Conservation (phyloP, 2,329 filamentous ascomycete species). For the Phialocephala sp. region DNA sequence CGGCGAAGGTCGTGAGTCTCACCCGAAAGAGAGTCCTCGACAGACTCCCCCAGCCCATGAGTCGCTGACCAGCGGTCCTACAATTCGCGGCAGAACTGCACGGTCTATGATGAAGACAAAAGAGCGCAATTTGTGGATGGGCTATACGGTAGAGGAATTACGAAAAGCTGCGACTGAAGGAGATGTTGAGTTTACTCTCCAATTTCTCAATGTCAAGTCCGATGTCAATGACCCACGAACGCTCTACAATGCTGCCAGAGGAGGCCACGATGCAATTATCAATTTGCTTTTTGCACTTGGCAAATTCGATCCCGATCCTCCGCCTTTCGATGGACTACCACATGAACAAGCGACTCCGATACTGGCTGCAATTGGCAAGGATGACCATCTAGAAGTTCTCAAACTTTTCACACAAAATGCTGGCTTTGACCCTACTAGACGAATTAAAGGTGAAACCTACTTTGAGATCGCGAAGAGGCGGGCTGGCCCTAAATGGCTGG, state of each 20-base stretch:
- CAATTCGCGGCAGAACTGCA: slow-evolving; percentile 54
- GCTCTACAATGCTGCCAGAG: slow-evolving; percentile 88
- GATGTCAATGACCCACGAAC: slow-evolving; percentile 78
- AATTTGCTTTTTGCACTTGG: slow-evolving; percentile 53
- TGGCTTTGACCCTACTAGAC: slow-evolving; percentile 80
- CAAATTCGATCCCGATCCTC: slow-evolving; percentile 69
- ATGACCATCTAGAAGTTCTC: slow-evolving; percentile 87
- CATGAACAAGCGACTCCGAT: slow-evolving; percentile 87
- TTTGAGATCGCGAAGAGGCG: slow-evolving; percentile 84
- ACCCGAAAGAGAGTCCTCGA: slow-evolving; percentile 63
- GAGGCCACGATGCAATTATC: slow-evolving; percentile 73
- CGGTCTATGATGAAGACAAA: slow-evolving; percentile 68
- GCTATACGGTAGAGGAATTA: slow-evolving; percentile 23
- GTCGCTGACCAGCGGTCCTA: slow-evolving; percentile 23
- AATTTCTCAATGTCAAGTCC: slow-evolving; percentile 61
- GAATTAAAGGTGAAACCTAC: slow-evolving; percentile 79
- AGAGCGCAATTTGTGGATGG: slow-evolving; percentile 67
- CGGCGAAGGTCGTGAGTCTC: slow-evolving; percentile 52
- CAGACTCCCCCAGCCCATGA: slow-evolving; percentile 54
- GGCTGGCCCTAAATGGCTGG: slow-evolving; percentile 86
- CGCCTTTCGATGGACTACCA: slow-evolving; percentile 60
- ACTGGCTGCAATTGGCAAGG: slow-evolving; percentile 89
- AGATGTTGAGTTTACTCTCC: slow-evolving; percentile 65
- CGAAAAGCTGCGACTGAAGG: slow-evolving; percentile 60
- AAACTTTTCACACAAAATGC: slow-evolving; percentile 78